Evolutionary conservation across 164 flowering plant genomes (phyloP), one percentile per base, ranked within the genome.

Genomic region (Pachysandra terminalis): DNA sequence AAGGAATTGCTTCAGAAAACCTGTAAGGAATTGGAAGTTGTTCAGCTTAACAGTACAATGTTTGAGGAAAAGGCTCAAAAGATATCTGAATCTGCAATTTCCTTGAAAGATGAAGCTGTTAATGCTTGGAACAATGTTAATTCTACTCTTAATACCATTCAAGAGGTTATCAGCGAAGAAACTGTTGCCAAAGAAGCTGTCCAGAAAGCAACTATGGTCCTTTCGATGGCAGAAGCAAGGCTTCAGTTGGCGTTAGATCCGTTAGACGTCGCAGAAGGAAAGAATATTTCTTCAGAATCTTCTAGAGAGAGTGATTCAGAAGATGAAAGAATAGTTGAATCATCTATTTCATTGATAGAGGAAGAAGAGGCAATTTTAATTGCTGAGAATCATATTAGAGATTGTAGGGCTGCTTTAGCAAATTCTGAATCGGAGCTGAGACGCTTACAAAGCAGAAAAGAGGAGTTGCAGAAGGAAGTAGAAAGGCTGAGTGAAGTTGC

Each of bases 21-120:
- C 15, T 21, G 80, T 24, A 87, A 73, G 68, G 97, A 93, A 73
- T 81, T 96, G 84, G 97, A 93, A 79, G 84, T 80, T 71, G 97
- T 96, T 28, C 81, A 77, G 61, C 66, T 87, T 16, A 93, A 93
- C 67, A 90, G 98, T 74, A 80, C 81, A 28, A 85, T 84, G 93
- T 93, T 91, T 77, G 98, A 93, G 79, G 97, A 93, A 66, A 93
- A 87, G 79, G 97, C 97, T 62, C 97, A 91, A 69, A 86, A 62
- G 69, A 84, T 96, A 77, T 87, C 99, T 19, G 99, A 96, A 75
- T 56, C 90, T 57, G 98, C 99, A 0, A 90, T 96, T 68, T 87
- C 97, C 7, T 71, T 88, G 73, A 85, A 87, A 74, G 99, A 96
- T 73, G 86, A 88, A 71, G 93, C 95, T 17, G 78, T 45, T 4